Percentiles rank a stretch among this genome's conserved stretches.
These are phyloP conservation scores for Coelastrella sp. DNA, from an alignment of 139 green algal genomes.

Conservation along the genomic window DNA sequence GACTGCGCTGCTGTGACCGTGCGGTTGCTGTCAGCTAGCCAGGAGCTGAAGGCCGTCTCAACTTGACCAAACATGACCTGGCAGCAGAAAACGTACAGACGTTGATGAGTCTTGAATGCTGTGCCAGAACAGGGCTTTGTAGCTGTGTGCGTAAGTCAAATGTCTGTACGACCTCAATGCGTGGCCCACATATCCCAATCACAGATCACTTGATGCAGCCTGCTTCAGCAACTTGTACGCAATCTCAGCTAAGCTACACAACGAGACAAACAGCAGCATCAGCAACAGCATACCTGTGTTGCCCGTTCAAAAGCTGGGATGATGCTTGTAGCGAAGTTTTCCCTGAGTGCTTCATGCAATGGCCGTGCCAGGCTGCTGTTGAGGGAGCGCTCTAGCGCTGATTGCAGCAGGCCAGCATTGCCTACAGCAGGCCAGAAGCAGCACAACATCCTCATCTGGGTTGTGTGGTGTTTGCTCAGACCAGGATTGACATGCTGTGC, in stretches of 20 bases:
- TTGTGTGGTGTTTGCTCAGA: no score
- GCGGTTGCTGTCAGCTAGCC: conserved; percentile 76
- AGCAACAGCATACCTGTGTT: background rate
- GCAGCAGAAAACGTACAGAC: background rate
- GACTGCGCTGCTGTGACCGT: conserved; percentile 23
- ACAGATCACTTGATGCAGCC: no score
- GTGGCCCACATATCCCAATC: no score
- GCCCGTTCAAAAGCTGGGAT: conserved; percentile 85
- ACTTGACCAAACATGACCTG: conserved; percentile 71
- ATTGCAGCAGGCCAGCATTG: background rate
- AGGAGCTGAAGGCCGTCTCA: conserved; percentile 71
- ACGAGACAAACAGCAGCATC: no score
- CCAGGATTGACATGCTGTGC: no score
- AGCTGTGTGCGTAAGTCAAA: no score
- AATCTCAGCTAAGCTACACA: no score
- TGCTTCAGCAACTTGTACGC: no score
- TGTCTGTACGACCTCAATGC: no score
- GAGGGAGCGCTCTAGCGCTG: background rate
- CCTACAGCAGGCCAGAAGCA: background rate
- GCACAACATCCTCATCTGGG: background rate
- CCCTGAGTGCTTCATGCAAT: conserved; percentile 60
- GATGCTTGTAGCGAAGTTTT: conserved; percentile 69
- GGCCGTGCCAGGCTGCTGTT: conserved; percentile 5
- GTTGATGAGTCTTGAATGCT: no score
- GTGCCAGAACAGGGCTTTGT: no score